Evolutionary conservation across 2,329 filamentous ascomycete species (phyloP).

Genomic region (Colletotrichum scovillei): DNA sequence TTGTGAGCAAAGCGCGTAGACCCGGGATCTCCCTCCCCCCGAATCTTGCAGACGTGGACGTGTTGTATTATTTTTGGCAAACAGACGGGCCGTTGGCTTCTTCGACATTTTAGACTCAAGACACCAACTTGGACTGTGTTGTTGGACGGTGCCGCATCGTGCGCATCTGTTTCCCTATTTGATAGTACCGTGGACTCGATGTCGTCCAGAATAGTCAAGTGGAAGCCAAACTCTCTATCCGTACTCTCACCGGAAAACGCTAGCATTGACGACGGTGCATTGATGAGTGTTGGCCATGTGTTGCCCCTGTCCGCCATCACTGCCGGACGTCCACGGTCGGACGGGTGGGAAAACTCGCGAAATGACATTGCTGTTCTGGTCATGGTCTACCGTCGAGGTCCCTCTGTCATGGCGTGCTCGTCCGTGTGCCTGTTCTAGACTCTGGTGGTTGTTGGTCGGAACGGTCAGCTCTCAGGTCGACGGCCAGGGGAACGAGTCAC

Average conservation of each 20-base stretch:
- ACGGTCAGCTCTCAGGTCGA: background rate
- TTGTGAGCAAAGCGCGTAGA: background rate
- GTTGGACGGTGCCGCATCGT: background rate
- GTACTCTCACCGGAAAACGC: conserved; percentile 14
- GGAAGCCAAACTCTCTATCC: background rate
- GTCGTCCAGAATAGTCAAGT: background rate
- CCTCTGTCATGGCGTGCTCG: background rate
- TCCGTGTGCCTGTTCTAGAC: background rate
- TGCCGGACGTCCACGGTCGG: conserved; percentile 5
- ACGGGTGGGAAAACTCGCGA: conserved; percentile 17
- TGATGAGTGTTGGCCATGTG: background rate
- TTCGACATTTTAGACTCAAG: no score
- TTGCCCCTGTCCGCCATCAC: background rate
- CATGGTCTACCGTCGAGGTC: conserved; percentile 31
- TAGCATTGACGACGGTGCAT: conserved; percentile 6
- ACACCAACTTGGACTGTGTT: no score
- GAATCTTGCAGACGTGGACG: conserved; percentile 17
- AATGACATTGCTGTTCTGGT: conserved; percentile 35
- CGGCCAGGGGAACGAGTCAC: background rate
- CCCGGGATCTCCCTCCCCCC: conserved; percentile 12
- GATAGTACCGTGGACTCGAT: background rate
- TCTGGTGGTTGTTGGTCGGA: background rate
- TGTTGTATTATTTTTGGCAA: background rate
- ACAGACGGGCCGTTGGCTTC: conserved; percentile 1
- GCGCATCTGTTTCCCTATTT: background rate